Evolutionary conservation across 805 yeast species (phyloP).

Genomic region (Dipodascus albidus): DNA sequence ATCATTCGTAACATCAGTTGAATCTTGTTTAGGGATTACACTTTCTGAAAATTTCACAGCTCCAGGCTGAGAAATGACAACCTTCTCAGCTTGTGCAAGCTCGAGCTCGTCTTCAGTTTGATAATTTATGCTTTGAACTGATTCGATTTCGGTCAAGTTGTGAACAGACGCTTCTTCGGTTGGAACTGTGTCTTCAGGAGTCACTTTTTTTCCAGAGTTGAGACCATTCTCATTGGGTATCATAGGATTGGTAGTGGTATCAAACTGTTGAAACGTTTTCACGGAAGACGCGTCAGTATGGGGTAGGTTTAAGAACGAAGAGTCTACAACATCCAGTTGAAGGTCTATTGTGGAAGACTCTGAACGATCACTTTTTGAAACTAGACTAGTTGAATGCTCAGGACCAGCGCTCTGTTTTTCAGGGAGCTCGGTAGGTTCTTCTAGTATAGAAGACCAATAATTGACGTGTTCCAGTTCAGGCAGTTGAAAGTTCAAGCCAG

Average conservation of each 20-base stretch:
- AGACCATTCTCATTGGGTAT: not conserved
- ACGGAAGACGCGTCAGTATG: not conserved
- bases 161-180: no score
- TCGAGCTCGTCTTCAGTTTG: not conserved
- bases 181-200: no score
- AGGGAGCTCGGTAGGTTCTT: not conserved
- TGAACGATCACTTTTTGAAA: no score
- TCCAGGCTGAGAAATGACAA: not conserved
- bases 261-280: not conserved
- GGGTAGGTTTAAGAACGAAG: not conserved
- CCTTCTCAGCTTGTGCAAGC: not conserved
- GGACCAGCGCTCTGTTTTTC: no score
- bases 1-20: no score
- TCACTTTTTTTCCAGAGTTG: no score
- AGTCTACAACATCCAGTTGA: no score
- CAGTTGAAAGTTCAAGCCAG: not conserved
- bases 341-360: no score
- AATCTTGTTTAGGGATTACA: no score
- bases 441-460: not conserved
- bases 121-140: not conserved
- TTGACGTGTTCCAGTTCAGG: constrained; percentile 1
- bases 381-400: no score
- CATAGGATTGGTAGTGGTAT: not conserved
- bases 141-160: not conserved
- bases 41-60: not conserved